Evolutionary conservation across 139 green algal species (phyloP).

Genomic region (Picochlorum costavermella): DNA sequence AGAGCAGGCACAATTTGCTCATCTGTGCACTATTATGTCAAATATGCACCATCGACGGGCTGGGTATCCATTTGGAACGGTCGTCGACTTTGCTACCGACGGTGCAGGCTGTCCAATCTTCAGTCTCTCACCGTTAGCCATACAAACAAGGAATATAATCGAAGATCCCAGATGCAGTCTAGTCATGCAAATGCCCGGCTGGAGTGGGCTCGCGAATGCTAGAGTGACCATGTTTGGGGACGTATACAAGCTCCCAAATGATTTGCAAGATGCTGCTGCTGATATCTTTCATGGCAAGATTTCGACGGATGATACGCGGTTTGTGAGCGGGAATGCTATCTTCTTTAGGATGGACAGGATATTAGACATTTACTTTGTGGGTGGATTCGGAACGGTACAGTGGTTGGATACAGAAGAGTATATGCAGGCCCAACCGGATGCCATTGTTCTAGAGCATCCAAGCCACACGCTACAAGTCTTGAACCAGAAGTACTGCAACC

Average conservation of each 20-base stretch:
- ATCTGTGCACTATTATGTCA: constrained; percentile 95
- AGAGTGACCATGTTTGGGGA: constrained; percentile 98
- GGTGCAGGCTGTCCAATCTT: constrained; percentile 77
- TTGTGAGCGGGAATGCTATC: constrained; percentile 64
- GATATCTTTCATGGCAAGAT: constrained; percentile 76
- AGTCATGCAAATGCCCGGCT: constrained; percentile 90
- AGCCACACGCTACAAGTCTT: constrained; percentile 53
- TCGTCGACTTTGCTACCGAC: constrained; percentile 95
- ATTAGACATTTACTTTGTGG: constrained; percentile 97
- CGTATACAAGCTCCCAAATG: constrained; percentile 74
- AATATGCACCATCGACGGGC: constrained; percentile 92
- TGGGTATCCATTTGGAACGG: constrained; percentile 93
- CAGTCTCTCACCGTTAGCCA: constrained; percentile 68
- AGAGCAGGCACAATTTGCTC: constrained; percentile 76
- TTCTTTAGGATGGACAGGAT: constrained; percentile 93
- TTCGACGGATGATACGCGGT: constrained; percentile 36
- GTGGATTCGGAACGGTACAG: constrained; percentile 86
- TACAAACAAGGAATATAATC: constrained; percentile 78
- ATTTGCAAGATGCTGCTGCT: constrained; percentile 61
- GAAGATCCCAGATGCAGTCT: constrained; percentile 60
- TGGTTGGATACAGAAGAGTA: constrained; percentile 92
- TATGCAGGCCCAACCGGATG: constrained; percentile 62
- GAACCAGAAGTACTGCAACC: constrained; percentile 49
- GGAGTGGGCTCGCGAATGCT: constrained; percentile 93
- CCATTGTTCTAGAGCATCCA: constrained; percentile 56